Evolutionary conservation across 73 alveolate genomes (phyloP), one percentile per base, ranked within the genome.

Genomic region (Symbiodinium natans): DNA sequence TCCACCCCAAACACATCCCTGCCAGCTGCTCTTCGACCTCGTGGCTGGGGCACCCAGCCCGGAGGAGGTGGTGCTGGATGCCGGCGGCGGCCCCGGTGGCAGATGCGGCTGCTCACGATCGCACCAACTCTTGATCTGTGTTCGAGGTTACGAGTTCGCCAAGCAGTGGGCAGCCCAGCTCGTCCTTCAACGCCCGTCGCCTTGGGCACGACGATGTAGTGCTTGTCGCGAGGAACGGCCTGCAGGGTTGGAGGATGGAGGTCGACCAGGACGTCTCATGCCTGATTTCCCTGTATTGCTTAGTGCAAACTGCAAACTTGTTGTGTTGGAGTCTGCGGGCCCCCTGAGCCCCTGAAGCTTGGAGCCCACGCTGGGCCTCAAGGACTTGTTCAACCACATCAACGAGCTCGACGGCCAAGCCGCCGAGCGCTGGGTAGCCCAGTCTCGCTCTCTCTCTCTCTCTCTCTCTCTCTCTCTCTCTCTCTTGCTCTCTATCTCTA

Each of bases 231-330:
- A n/a, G n/a, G n/a, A n/a, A n/a, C n/a, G n/a, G n/a, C 40, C 27
- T 83, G 92, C 92, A 83, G 38, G 92, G 92, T 21, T 83, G 92
- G 92, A 41, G 31, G 8, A 71, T 83, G 59, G 92, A 83, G 71
- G 71, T 83, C 39, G 92, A 83, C 31, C 71, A 83, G 92, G 92
- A 23, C 38, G 8, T 13, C 5, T 27, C 23, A n/a, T n/a, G n/a
- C n/a, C n/a, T n/a, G n/a, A n/a, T n/a, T n/a, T n/a, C n/a, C n/a
- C n/a, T n/a, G n/a, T n/a, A n/a, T n/a, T n/a, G n/a, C n/a, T n/a
- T n/a, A n/a, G n/a, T n/a, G n/a, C n/a, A n/a, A n/a, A n/a, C n/a
- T n/a, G n/a, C n/a, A n/a, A n/a, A n/a, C n/a, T n/a, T n/a, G n/a
- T n/a, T n/a, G n/a, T n/a, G n/a, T n/a, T n/a, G n/a, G n/a, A n/a